Base-by-base conservation (phyloP, 495 filamentous ascomycete species). In the Platismatia glauca region DNA sequence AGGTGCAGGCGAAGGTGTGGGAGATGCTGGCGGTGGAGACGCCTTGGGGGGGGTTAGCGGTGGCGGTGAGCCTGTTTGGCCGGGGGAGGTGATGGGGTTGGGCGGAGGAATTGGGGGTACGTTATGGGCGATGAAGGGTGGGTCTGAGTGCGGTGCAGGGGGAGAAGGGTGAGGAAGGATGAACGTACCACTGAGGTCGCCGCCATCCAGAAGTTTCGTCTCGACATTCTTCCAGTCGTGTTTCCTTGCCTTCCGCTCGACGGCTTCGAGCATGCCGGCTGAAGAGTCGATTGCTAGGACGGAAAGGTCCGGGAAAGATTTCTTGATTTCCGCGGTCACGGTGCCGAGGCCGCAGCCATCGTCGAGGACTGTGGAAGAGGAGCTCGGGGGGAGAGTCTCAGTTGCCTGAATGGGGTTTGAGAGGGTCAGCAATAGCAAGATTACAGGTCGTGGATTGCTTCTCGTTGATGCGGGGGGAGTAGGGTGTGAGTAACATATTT, bases 1-100 rank as follows among this genome's bases (percentile, higher is more conserved):
- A 90, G 75, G 88, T 90, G 69, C 74, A 59, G 61, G 35, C 90
- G 63, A 91, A 90, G 77, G 90, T 88, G 65, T 74, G 88, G 59
- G 78, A 90, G 75, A 91, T 90, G 88, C 71, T 91, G 68, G 80
- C 82, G 24, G 70, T 78, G 69, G 70, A 80, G 72, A 68, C 67
- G 62, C 35, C 67, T 63, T 53, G 43, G n/a, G 4, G 38, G 20
- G 33, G 50, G 52, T 33, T 18, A 33, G 52, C 0, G 15, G 3
- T 20, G 44, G 55, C 27, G 55, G 16, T 59, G 55, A 24, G 50
- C 20, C 5, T 7, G 33, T 34, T 48, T 59, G 52, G 48, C 16
- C 5, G 29, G 27, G 52, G n/a, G 22, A 48, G 35, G 9, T 13
- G 53, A 41, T 22, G 34, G 37, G 46, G 7, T 24, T 35, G 13